Conservation (phyloP, 73 alveolate genomes). For the Paramecium caudatum region DNA sequence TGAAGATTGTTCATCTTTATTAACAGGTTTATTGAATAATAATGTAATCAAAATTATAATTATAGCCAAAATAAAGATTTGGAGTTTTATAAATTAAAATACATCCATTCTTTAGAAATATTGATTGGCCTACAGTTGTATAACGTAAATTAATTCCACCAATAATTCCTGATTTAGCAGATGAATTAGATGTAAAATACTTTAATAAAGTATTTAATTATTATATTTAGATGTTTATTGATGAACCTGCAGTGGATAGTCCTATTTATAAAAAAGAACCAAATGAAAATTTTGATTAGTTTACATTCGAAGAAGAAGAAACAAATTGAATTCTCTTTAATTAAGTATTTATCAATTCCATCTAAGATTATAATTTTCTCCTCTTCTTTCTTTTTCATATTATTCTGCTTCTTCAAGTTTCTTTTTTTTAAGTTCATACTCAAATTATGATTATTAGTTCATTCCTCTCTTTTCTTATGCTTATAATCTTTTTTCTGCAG, state of each 20-base stretch:
- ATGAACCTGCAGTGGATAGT: constrained; percentile 40
- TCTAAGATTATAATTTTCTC: background rate
- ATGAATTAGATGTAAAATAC: constrained; percentile 44
- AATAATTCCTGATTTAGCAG: constrained; percentile 38
- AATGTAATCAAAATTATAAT: background rate
- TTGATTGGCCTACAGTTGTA: constrained; percentile 16
- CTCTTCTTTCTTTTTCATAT: constrained; percentile 8
- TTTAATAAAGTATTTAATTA: constrained; percentile 43
- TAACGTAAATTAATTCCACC: constrained; percentile 36
- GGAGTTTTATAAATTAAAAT: constrained; percentile 19
- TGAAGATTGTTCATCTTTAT: constrained; percentile 1
- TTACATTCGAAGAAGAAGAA: constrained; percentile 2
- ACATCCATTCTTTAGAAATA: constrained; percentile 39
- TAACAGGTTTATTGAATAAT: constrained; percentile 32
- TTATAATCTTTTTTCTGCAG: constrained; percentile 37
- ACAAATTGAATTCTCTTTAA: no score
- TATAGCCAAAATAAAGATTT: constrained; percentile 62
- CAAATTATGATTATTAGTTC: constrained; percentile 10
- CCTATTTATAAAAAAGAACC: constrained; percentile 7
- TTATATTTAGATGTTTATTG: constrained; percentile 42
- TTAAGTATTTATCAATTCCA: constrained; percentile 68
- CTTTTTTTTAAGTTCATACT: background rate
- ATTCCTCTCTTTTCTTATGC: constrained; percentile 28
- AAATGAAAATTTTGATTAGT: background rate
- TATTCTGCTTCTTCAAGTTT: constrained; percentile 41